These are phyloP conservation scores for Psidium friedrichsthalianum DNA, from an alignment of 345 rosid genomes.

Conservation along the genomic window DNA sequence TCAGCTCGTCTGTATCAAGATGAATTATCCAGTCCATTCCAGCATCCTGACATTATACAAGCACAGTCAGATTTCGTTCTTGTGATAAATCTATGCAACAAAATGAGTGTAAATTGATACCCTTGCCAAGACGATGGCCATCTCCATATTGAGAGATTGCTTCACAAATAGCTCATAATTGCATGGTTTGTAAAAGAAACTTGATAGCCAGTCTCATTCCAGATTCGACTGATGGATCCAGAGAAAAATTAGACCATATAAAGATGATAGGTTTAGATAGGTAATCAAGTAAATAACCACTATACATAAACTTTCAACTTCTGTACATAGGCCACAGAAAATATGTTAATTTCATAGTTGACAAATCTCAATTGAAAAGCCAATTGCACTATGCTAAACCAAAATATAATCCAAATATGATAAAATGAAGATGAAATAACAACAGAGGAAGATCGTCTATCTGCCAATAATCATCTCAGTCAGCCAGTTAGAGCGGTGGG, in stretches of 20 bases:
- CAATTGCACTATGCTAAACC: not conserved
- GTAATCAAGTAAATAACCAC: not conserved
- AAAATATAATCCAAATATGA: not conserved
- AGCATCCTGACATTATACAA: slow-evolving; percentile 45
- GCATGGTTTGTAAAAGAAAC: slow-evolving; percentile 96
- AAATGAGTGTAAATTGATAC: slow-evolving; percentile 26
- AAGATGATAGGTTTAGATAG: not conserved
- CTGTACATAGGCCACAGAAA: not conserved
- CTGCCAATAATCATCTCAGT: not conserved
- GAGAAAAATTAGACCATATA: not conserved
- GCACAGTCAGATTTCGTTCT: not conserved
- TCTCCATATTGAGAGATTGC: slow-evolving; percentile 99
- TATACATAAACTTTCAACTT: not conserved
- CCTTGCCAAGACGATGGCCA: slow-evolving; percentile 99
- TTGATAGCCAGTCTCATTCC: slow-evolving; percentile 98
- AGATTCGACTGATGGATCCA: slow-evolving; percentile 56
- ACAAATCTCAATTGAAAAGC: not conserved
- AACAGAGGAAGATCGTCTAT: not conserved
- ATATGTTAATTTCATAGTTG: not conserved
- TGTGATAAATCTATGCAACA: not conserved
- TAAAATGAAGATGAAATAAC: not conserved
- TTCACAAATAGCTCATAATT: slow-evolving; percentile 94
- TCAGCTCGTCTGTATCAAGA: slow-evolving; percentile 87
- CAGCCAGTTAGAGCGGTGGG: not conserved
- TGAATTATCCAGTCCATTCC: slow-evolving; percentile 92